A percentile compares a stretch with the other conserved stretches of the same genome.
Evolutionary conservation across 805 yeast genomes (phyloP).

Genomic region (Aciculoconidium aculeatum): DNA sequence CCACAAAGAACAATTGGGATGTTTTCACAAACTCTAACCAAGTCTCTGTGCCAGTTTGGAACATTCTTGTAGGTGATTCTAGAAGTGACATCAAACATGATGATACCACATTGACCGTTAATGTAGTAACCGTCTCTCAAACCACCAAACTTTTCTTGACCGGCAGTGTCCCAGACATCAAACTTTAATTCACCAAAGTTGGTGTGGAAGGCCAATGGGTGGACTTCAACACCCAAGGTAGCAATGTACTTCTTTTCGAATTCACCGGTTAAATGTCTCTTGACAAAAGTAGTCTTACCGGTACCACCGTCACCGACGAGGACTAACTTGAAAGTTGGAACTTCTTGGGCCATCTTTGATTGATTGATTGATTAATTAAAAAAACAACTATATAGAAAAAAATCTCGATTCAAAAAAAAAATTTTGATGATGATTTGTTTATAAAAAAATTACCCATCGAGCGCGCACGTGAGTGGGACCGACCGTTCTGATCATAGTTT

Average conservation of each 20-base stretch:
- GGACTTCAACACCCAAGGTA: conserved; percentile 99
- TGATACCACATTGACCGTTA: conserved; percentile 99
- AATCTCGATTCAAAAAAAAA: conserved; percentile 3
- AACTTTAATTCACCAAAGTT: conserved; percentile 98
- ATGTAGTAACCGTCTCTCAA: conserved; percentile 99
- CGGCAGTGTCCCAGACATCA: conserved; percentile 99
- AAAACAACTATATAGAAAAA: conserved; percentile 4
- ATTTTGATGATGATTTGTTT: conserved; percentile 3
- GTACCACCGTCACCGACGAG: conserved; percentile 99
- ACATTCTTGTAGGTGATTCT: conserved; percentile 99
- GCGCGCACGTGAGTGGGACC: conserved; percentile 1
- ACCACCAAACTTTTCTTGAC: conserved; percentile 99
- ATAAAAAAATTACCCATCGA: conserved; percentile 1
- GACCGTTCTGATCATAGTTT: neutral
- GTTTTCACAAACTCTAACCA: conserved; percentile 99
- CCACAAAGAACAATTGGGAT: conserved; percentile 99
- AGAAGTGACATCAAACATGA: conserved; percentile 99
- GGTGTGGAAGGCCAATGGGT: conserved; percentile 96
- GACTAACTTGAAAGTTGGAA: conserved; percentile 96
- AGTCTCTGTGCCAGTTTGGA: conserved; percentile 99
- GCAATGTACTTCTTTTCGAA: conserved; percentile 99
- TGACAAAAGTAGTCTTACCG: conserved; percentile 99
- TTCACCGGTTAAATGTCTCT: conserved; percentile 99
- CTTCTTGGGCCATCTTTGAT: conserved; percentile 53
- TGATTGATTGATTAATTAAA: conserved; percentile 9